Evolutionary conservation across 441 rosid genomes (phyloP), one percentile per base, ranked within the genome.

Genomic region (Erysimum cheiri): DNA sequence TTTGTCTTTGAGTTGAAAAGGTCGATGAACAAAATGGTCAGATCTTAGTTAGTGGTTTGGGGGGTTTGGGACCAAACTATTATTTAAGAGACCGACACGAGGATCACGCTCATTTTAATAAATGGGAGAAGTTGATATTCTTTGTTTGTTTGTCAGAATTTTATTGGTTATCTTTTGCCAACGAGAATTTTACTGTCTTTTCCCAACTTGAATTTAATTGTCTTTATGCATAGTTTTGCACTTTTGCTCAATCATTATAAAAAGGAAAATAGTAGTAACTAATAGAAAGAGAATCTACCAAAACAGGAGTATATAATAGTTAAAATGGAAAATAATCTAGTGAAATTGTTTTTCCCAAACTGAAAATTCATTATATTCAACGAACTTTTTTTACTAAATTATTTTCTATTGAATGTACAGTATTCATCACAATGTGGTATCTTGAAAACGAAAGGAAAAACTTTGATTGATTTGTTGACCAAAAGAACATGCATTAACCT

Each of bases 71-170:
- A 65, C 44, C 47, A 49, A 40, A 5, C 9, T 4, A 5, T 58
- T 40, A 58, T 29, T 6, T 58, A 36, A 29, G 31, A 72, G 41
- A 29, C 17, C 33, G 54, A 50, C 67, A 73, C 68, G 72, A 60
- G 57, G 19, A 52, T 33, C 77, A 73, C 58, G 57, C 26, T 22
- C 48, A 4, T 11, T 48, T 22, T 37, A 47, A 39, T 57, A 9
- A 54, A 9, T 64, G 44, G 8, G 13, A 57, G 15, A 67, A 14
- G n/a, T 73, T 49, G 32, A 71, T 54, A 2, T 33, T 7, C 10
- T 48, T 11, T 57, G 26, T 49, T 22, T 17, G 9, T 61, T 39
- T 61, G 62, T 61, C 69, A 33, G 19, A 10, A 32, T 14, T 11
- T 4, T 0, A 61, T 70, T 52, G 61, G 68, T 53, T 10, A 1